Evolutionary conservation across 1,139 yeast genomes (phyloP), one percentile per base, ranked within the genome.

Genomic region (Saccharomyces hybrid): DNA sequence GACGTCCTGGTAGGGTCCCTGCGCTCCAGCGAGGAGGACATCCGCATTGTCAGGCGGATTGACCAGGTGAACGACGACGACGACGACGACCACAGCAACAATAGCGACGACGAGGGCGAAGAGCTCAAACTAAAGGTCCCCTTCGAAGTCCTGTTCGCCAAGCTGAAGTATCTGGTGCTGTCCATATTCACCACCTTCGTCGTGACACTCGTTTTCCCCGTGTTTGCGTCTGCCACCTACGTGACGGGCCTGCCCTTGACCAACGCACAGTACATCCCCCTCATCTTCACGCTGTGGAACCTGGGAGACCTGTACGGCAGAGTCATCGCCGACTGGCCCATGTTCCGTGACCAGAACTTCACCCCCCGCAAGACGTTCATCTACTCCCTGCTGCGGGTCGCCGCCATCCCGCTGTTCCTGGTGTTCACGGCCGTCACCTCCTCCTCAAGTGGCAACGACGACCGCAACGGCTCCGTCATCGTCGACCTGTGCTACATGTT

Each of bases 281-380:
- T 89, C 53, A 83, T 88, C 1, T 89, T 85, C 66, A 74, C 93
- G 38, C 68, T 84, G 7, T 93, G 99, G 99, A 93, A 93, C 68
- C 58, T 82, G 20, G 99, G 99, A 11, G 99, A 93, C 66, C 75
- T 93, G 26, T 64, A 75, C 3, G 98, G 97, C 1, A 75, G 99
- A 46, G 68, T 89, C 7, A 59, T 82, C 84, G 96, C 75, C 83
- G 88, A 2, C 62, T 64, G 62, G 57, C 61, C 62, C 5, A 54
- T 56, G 25, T 63, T 64, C 51, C 59, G 61, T 31, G 51, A 55
- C 26, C 51, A 57, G 2, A 44, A 29, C 1, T 64, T 66, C 50
- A 60, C 67, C 0, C 66, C 71, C 5, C 54, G 49, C 28, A 69
- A 66, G 6, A 67, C 83, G 49, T 72, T 86, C 27, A 47, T 68